Conservation (phyloP, 1,284 basidiomycete genomes). For the Sanghuangporus baumii region DNA sequence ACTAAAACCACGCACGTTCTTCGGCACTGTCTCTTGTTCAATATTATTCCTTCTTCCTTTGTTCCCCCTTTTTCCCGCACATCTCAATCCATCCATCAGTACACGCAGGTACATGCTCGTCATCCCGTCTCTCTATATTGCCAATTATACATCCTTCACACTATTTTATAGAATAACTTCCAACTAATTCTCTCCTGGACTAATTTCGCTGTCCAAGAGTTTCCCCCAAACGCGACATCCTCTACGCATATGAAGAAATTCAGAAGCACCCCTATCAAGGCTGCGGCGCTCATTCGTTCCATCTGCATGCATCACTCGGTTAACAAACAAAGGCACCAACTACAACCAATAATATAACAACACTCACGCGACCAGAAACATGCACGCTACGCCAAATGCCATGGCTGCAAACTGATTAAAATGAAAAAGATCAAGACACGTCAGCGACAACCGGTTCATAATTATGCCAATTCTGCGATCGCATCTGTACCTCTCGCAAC, state of each 20-base stretch:
- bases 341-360: slow-evolving; percentile 11
- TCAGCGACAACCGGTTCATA: neutral
- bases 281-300: slow-evolving; percentile 63
- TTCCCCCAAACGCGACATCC: neutral
- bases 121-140: neutral
- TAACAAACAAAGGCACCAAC: slow-evolving; percentile 16
- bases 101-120: neutral
- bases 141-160: neutral
- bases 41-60: neutral
- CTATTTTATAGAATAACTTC: too few relatives aligned
- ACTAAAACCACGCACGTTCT: slow-evolving; percentile 33
- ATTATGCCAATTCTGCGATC: neutral
- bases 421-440: slow-evolving; percentile 3
- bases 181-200: too few relatives aligned
- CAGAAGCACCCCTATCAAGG: neutral
- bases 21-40: slow-evolving; percentile 21
- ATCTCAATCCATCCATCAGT: neutral
- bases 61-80: neutral
- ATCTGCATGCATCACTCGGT: slow-evolving; percentile 38
- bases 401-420: slow-evolving; percentile 74
- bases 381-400: slow-evolving; percentile 82
- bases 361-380: slow-evolving; percentile 84
- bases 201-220: too few relatives aligned
- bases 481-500: slow-evolving; percentile 64
- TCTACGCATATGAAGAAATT: neutral